Base-by-base conservation (phyloP, 169 alveolate species). In the Plasmodium blacklocki region DNA sequence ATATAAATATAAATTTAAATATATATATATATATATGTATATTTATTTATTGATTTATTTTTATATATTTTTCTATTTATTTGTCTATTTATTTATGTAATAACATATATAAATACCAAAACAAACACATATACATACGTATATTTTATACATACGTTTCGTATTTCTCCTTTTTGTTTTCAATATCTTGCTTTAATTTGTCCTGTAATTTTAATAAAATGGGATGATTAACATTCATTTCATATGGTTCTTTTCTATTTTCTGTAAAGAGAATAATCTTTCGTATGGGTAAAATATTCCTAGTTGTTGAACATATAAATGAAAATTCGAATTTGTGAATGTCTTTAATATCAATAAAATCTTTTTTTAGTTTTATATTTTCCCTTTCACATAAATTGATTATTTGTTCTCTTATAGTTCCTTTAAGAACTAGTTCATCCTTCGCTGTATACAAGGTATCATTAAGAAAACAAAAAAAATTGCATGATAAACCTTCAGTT, bases 261-360 rank as follows among this genome's bases (percentile, higher is more conserved):
- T 56, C 86, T 26, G 91, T 54, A 70, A 29, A 83, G 15, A 83
- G 85, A 9, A 49, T 83, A 29, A 83, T 67, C 70, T 83, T 83
- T 70, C 59, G 68, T 58, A 83, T 62, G 26, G 91, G 91, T 45
- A 67, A 56, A 32, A 83, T 83, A 45, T 83, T 83, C 43, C 91
- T 83, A 70, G 70, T 83, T 83, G 91, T 83, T 0, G 91, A 83
- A 26, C 91, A 68, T 56, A 83, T 71, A 63, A 83, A 83, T 73
- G 86, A 83, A 64, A 83, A 83, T 56, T 83, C 91, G 32, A 83
- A 83, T 29, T 32, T 72, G n/a, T 60, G 74, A 83, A 83, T 49
- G 32, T 83, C 86, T 15, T 56, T 54, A 32, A 71, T 83, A 29
- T 58, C 56, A 50, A 83, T 83, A 70, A 67, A 21, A 19, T 43